A percentile compares a stretch with the other conserved stretches of the same genome.
These are phyloP conservation scores for Echinochloa phyllopogon DNA, from an alignment of 176 grass and related monocot species.

Conservation along the genomic window DNA sequence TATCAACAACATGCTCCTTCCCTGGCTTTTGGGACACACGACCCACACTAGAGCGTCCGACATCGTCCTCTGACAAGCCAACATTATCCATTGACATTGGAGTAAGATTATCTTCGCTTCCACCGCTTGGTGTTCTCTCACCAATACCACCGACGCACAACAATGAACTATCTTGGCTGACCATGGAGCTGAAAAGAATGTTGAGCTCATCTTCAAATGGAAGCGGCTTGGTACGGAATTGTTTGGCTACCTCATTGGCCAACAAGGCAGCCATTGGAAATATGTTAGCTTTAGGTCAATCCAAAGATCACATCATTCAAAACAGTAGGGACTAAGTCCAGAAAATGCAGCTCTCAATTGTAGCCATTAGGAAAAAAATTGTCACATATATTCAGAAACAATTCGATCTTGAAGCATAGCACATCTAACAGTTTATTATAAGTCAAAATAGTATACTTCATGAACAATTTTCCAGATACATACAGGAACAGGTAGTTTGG, in stretches of 20 bases:
- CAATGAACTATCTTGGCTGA: background rate
- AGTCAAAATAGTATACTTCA: too few species aligned
- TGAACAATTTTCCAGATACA: too few species aligned
- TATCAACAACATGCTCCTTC: background rate
- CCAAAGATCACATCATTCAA: background rate
- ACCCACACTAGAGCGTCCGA: background rate
- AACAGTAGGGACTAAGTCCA: too few species aligned
- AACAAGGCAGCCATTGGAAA: background rate
- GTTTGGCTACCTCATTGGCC: background rate
- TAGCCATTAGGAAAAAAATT: background rate
- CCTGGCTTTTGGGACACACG: background rate
- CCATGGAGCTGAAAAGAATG: background rate
- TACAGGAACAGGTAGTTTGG: too few species aligned
- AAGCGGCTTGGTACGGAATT: background rate
- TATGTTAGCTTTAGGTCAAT: background rate
- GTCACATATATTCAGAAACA: too few species aligned
- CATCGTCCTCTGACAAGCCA: background rate
- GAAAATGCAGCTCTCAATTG: too few species aligned
- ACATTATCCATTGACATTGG: background rate
- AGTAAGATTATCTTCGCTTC: too few species aligned
- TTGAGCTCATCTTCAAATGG: too few species aligned
- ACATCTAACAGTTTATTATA: too few species aligned
- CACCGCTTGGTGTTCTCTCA: background rate
- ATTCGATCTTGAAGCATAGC: too few species aligned
- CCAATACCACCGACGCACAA: background rate